phyloP scores from a whole-genome alignment of 2,329 filamentous ascomycete species.

The Penicillium vulpinum region DNA sequence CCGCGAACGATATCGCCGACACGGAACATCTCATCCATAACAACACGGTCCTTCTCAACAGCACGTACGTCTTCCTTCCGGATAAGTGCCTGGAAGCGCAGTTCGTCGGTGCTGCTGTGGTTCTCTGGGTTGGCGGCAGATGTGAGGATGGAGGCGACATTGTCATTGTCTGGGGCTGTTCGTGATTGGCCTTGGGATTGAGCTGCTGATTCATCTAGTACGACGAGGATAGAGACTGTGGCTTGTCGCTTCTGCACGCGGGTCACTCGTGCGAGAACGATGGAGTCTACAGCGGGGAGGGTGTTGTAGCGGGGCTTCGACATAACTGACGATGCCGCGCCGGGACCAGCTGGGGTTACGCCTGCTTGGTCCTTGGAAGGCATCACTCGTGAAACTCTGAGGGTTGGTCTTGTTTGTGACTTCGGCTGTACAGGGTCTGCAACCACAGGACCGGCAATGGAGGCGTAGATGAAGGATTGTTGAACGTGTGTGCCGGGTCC shows the following conservation, averaged over 20 bases:
- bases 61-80: constrained; percentile 87
- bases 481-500: constrained; percentile 84
- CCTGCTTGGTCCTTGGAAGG: constrained; percentile 3
- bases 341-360: background rate
- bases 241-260: constrained; percentile 84
- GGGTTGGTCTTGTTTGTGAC: constrained; percentile 40
- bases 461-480: constrained; percentile 73
- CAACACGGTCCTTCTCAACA: constrained; percentile 93
- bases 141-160: constrained; percentile 39
- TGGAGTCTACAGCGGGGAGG: constrained; percentile 76
- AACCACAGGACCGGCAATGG: constrained; percentile 72
- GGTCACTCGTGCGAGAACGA: constrained; percentile 81
- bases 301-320: constrained; percentile 62
- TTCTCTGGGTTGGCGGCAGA: constrained; percentile 43
- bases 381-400: constrained; percentile 35
- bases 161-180: constrained; percentile 37
- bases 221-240: constrained; percentile 79
- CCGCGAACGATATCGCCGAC: constrained; percentile 91
- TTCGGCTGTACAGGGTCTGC: constrained; percentile 49
- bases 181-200: constrained; percentile 21
- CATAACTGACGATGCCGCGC: constrained; percentile 9
- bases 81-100: constrained; percentile 76
- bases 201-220: constrained; percentile 55
- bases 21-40: constrained; percentile 85
- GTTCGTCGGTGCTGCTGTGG: constrained; percentile 59